Base-by-base conservation (phyloP, 1,284 basidiomycete genomes). In the Singerocomus inundabilis region DNA sequence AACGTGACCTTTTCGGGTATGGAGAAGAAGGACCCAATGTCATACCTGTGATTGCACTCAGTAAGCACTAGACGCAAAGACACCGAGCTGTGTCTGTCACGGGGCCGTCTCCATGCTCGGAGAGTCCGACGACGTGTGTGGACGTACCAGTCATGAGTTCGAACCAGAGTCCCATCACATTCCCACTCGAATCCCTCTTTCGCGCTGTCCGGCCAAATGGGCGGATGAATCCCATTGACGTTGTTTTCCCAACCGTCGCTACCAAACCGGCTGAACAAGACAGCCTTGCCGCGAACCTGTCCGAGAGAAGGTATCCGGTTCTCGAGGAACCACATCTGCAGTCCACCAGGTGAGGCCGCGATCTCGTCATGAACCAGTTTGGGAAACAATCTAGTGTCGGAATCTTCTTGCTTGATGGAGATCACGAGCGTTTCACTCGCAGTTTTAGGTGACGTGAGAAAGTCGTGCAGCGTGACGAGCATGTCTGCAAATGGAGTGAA, bases 331-430 rank as follows among this genome's bases (percentile, higher is more conserved):
- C 91, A 94, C 76, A 88, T 80, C 5, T 74, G 78, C 30, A 70
- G 57, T 9, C 82, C 81, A 10, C 84, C 82, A 4, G 79, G 77
- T 1, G 80, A 77, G 34, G 60, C 62, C 28, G 67, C 62, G 38
- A 95, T 84, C 49, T 84, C 84, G 33, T 79, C 70, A 45, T 79
- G 81, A 7, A 94, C 87, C 10, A 84, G 67, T 29, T 67, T 59
- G 0, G 88, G 87, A 68, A 93, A 93, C 10, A 68, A 56, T 12
- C 62, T 59, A 0, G 75, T 70, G 29, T 69, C 63, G 46, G 72
- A 78, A 59, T 88, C 84, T 65, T 95, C 93, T 65, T 94, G 88
- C 67, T 95, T 94, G 64, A 96, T 79, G 11, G 84, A 92, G 71
- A 93, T 81, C 32, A 95, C 77, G 34, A 95, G 64, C 0, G 88